Evolutionary conservation across 2,329 filamentous ascomycete genomes (phyloP).

Genomic region (Arthrobotrys musiformis): DNA sequence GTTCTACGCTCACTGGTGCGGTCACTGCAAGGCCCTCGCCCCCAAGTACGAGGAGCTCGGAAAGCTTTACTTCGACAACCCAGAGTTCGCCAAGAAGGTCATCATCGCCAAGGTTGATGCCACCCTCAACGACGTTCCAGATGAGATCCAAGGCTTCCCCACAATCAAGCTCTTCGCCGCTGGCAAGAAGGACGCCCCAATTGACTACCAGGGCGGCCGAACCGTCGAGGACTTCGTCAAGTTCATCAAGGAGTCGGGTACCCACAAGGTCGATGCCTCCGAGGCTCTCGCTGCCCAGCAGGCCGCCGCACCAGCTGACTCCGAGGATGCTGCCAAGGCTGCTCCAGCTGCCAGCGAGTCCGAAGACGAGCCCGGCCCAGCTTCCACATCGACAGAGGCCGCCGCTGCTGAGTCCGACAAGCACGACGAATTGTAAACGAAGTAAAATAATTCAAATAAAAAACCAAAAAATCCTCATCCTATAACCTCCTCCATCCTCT

Average conservation of each 20-base stretch:
- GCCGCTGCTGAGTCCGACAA: conserved; percentile 17
- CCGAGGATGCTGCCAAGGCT: conserved; percentile 62
- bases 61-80: conserved; percentile 74
- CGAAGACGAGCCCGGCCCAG: conserved; percentile 63
- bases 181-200: conserved; percentile 82
- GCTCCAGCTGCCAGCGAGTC: conserved; percentile 62
- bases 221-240: conserved; percentile 89
- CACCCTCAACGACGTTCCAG: conserved; percentile 92
- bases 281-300: conserved; percentile 62
- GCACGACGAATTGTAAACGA: conserved; percentile 56
- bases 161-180: conserved; percentile 99
- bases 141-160: conserved; percentile 96
- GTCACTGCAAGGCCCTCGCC: conserved; percentile 97
- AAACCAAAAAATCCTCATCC: too few species aligned
- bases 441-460: conserved; percentile 39
- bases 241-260: conserved; percentile 96
- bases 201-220: conserved; percentile 88
- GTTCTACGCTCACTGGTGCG: conserved; percentile 99
- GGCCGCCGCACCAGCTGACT: conserved; percentile 69
- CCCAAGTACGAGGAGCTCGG: conserved; percentile 94
- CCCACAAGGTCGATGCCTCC: conserved; percentile 77
- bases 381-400: conserved; percentile 30
- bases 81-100: conserved; percentile 79
- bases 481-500: conserved; percentile 1
- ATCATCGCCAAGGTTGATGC: conserved; percentile 97